Evolutionary conservation across 176 grass and related monocot genomes (phyloP).

Genomic region (Eremochloa ophiuroides): DNA sequence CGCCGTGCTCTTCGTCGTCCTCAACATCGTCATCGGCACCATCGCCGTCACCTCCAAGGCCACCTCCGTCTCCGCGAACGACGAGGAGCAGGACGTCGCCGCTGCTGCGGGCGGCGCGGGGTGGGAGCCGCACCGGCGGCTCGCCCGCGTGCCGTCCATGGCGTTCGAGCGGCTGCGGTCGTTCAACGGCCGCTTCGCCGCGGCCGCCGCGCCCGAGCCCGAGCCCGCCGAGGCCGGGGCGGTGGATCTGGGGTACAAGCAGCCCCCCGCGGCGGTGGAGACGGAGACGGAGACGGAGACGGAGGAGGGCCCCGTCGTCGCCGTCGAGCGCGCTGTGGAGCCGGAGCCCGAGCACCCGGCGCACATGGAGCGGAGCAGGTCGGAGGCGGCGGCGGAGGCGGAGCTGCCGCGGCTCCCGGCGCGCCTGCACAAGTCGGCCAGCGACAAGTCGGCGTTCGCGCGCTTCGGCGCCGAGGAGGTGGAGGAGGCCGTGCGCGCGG

Average conservation of each 20-base stretch:
- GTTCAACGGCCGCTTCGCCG: slow-evolving; percentile 47
- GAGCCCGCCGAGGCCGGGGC: background rate
- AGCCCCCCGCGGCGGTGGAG: background rate
- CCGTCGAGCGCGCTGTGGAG: background rate
- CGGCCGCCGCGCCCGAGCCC: background rate
- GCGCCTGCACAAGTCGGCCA: slow-evolving; percentile 75
- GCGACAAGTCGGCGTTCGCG: slow-evolving; percentile 65
- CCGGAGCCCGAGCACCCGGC: background rate
- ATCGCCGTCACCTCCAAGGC: slow-evolving; percentile 85
- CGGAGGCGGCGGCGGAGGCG: slow-evolving; percentile 38
- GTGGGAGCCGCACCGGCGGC: background rate
- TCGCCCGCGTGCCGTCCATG: slow-evolving; percentile 63
- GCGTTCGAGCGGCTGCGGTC: slow-evolving; percentile 69
- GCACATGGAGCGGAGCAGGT: slow-evolving; percentile 55
- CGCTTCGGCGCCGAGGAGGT: slow-evolving; percentile 55
- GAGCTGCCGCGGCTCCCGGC: slow-evolving; percentile 32
- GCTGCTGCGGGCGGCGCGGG: background rate
- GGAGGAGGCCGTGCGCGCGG: background rate
- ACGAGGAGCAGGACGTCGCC: background rate
- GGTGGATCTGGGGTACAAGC: slow-evolving; percentile 33
- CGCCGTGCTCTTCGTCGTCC: slow-evolving; percentile 66
- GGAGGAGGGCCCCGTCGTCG: background rate
- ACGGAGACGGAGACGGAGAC: slow-evolving; percentile 8
- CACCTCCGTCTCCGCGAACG: background rate
- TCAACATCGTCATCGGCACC: slow-evolving; percentile 96